Evolutionary conservation across 2,329 filamentous ascomycete genomes (phyloP), one percentile per base, ranked within the genome.

Genomic region (Corynespora cassiicola): DNA sequence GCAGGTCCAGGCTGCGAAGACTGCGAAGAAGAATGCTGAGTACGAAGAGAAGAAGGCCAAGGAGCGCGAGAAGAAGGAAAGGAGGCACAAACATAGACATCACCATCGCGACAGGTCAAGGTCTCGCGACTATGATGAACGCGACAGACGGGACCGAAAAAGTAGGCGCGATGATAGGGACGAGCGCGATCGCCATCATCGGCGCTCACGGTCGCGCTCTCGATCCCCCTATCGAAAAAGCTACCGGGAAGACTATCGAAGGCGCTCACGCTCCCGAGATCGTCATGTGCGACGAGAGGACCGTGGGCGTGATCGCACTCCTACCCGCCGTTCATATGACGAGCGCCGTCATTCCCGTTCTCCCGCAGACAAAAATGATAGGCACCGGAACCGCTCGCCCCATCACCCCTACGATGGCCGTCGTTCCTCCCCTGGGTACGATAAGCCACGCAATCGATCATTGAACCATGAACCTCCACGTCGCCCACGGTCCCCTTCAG

Each of bases 1-100:
- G 57, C 61, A 88, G 58, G 65, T 95, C 20, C 75, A 94, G 17
- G 78, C 80, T 1, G 76, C 79, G 7, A 83, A 84, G 50, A 75
- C 77, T 38, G 75, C 73, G n/a, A 70, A 65, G 61, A 66, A 63
- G 38, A 52, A 56, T 53, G 67, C 47, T 58, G 71, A 56, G 48
- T 60, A 62, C 28, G 61, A 63, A 10, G 61, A 64, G 37, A 65
- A 66, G 44, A 54, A 55, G 4, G 42, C 52, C 11, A 63, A 64
- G 31, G 58, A 65, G 42, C 68, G 65, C 38, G 67, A 71, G 28
- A 56, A 61, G 23, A 56, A 61, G 23, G 66, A 68, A 69, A 82
- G 82, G 1, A 75, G 81, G 28, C 74, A 72, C 42, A 63, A 59
- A 30, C 61, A 64, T 24, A 42, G 61, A 38, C 52, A 65, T 23